Percentiles rank a stretch among this genome's conserved stretches.
These are phyloP conservation scores for Ceriops tagal DNA, from an alignment of 345 rosid species.

Conservation along the genomic window DNA sequence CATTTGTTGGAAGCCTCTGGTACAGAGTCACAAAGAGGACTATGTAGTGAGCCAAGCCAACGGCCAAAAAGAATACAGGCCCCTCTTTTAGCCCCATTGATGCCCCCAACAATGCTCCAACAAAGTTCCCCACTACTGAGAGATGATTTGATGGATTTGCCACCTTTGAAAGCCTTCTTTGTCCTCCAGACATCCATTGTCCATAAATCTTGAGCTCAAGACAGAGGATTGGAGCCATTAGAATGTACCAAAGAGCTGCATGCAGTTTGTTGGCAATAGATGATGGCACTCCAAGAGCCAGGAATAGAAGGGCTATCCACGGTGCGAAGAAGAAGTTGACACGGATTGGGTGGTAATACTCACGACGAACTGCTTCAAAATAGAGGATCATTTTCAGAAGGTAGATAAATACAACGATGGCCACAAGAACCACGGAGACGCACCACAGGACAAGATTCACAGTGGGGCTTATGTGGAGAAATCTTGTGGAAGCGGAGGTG, in stretches of 20 bases:
- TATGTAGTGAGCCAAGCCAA: constrained; percentile 77
- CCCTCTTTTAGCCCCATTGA: constrained; percentile 91
- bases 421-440: constrained; percentile 52
- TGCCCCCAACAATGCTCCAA: constrained; percentile 85
- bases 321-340: constrained; percentile 96
- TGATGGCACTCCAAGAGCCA: constrained; percentile 75
- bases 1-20: constrained; percentile 88
- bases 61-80: constrained; percentile 80
- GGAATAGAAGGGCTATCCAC: constrained; percentile 70
- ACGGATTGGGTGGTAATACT: constrained; percentile 78
- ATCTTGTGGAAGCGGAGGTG: constrained; percentile 53
- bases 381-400: constrained; percentile 53
- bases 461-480: constrained; percentile 51
- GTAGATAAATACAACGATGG: constrained; percentile 47
- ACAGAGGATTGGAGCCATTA: constrained; percentile 68
- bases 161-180: constrained; percentile 80
- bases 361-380: constrained; percentile 89
- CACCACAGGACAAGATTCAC: constrained; percentile 65
- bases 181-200: constrained; percentile 97
- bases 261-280: constrained; percentile 41
- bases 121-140: constrained; percentile 77
- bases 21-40: constrained; percentile 90
- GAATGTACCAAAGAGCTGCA: constrained; percentile 63
- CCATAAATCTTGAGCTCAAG: constrained; percentile 88
- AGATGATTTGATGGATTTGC: constrained; percentile 94